Evolutionary conservation across 805 yeast species (phyloP).

Genomic region (Lipomyces mesembrius): DNA sequence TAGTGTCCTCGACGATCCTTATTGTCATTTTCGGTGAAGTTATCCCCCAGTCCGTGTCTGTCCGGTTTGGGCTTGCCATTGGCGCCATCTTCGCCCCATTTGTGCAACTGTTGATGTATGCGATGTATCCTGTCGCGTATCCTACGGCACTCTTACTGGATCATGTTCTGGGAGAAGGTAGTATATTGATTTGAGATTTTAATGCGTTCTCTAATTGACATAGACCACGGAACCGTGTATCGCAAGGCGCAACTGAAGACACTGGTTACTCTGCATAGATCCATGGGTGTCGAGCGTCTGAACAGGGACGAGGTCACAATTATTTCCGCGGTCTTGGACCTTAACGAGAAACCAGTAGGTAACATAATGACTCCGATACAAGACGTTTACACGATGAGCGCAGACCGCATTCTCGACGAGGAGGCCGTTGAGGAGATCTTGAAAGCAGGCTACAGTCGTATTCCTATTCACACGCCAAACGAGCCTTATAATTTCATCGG

Average conservation of each 20-base stretch:
- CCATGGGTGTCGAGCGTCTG: conserved; percentile 93
- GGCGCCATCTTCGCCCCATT: conserved; percentile 92
- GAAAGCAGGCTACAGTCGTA: conserved; percentile 92
- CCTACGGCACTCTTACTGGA: conserved; percentile 86
- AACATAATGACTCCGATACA: conserved; percentile 93
- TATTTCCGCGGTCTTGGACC: conserved; percentile 88
- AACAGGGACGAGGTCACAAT: conserved; percentile 96
- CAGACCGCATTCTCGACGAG: conserved; percentile 83
- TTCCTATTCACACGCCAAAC: conserved; percentile 88
- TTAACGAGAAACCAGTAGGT: conserved; percentile 86
- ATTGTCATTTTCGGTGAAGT: conserved; percentile 96
- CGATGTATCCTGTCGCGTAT: conserved; percentile 89
- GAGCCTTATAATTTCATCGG: conserved; percentile 93
- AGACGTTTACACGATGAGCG: conserved; percentile 84
- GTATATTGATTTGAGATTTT: neutral
- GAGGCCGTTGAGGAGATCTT: conserved; percentile 83
- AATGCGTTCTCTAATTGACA: neutral
- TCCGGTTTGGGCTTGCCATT: conserved; percentile 86
- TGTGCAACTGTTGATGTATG: conserved; percentile 80
- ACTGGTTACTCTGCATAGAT: conserved; percentile 86
- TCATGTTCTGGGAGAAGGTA: conserved; percentile 72
- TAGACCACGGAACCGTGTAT: conserved; percentile 91
- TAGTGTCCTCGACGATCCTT: conserved; percentile 86
- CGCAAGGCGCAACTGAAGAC: conserved; percentile 92
- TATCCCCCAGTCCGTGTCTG: conserved; percentile 93